Base-by-base conservation (phyloP, 2,329 filamentous ascomycete species). In the Aspergillus calidoustus region DNA sequence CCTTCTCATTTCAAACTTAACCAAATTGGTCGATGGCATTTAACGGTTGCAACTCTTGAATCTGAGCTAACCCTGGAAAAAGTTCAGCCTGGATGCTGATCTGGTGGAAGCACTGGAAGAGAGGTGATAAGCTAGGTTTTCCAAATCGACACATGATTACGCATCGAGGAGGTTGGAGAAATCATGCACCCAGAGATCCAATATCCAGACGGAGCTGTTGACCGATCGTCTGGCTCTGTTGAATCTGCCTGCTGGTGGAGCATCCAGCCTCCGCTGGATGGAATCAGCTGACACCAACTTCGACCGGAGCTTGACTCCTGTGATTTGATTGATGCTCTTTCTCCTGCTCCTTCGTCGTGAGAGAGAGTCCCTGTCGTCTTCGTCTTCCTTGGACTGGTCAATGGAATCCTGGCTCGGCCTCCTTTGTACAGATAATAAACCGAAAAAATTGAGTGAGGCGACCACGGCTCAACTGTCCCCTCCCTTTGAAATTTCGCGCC, bases 1-100 rank as follows among this genome's bases (percentile, higher is more conserved):
- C 34, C 34, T 41, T 41, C 34, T 15, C 22, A 44, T 38, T n/a
- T n/a, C 30, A 13, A n/a, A 22, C 57, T 30, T 54, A 48, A 59
- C 50, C 57, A 28, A 31, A 43, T 60, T 52, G 54, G 56, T 57
- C 49, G 52, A 57, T 65, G 64, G 61, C 64, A 66, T 57, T 57
- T 64, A 66, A 66, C 64, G 64, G 64, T 52, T 60, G 55, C 25
- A 43, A 23, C 22, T 22, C 22, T 17, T 47, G 30, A 15, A 41
- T 41, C 34, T 28, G 34, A 41, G 34, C 34, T 41, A 41, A 41
- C 15, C 34, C 9, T 41, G 34, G 9, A 15, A 15, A 41, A 31
- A 28, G 31, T 41, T 23, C 30, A 22, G 30, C 19, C n/a, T 22
- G 28, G 15, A 23, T 38, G 34, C 9, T 41, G 25, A 7, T 7